Conservation (phyloP, 441 rosid species). For the Corymbia citriodora region DNA sequence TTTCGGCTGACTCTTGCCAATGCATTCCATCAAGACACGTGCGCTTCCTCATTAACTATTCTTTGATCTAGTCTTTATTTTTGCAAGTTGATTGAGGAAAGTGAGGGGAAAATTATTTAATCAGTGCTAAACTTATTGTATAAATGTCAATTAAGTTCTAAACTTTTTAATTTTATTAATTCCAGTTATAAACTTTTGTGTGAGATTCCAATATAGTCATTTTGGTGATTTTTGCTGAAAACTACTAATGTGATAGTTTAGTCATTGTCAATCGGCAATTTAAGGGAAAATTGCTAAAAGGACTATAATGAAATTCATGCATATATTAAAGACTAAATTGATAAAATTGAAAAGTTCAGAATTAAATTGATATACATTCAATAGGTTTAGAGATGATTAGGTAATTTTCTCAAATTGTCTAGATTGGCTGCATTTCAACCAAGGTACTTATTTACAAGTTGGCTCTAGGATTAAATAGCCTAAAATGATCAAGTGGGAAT, state of each 20-base stretch:
- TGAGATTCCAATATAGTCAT: neutral
- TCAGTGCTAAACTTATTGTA: accelerated
- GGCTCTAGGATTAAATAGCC: too few relatives aligned
- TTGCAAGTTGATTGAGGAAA: neutral
- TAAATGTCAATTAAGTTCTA: neutral
- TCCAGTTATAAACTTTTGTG: accelerated
- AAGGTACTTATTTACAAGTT: too few relatives aligned
- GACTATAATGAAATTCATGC: neutral
- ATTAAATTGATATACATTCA: accelerated
- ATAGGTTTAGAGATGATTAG: neutral
- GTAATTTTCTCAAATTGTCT: too few relatives aligned
- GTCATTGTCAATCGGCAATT: accelerated
- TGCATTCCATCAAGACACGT: neutral
- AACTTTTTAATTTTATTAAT: accelerated
- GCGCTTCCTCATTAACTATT: neutral
- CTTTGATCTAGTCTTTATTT: neutral
- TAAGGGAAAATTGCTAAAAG: neutral
- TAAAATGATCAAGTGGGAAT: too few relatives aligned
- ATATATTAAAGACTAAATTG: neutral
- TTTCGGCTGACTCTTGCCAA: neutral
- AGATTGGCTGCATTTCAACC: too few relatives aligned
- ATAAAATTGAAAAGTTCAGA: accelerated
- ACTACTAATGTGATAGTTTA: accelerated
- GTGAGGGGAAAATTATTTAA: neutral
- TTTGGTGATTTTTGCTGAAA: accelerated